These are phyloP conservation scores for Antarctomyces pellizariae DNA, from an alignment of 495 filamentous ascomycete species.

Conservation along the genomic window DNA sequence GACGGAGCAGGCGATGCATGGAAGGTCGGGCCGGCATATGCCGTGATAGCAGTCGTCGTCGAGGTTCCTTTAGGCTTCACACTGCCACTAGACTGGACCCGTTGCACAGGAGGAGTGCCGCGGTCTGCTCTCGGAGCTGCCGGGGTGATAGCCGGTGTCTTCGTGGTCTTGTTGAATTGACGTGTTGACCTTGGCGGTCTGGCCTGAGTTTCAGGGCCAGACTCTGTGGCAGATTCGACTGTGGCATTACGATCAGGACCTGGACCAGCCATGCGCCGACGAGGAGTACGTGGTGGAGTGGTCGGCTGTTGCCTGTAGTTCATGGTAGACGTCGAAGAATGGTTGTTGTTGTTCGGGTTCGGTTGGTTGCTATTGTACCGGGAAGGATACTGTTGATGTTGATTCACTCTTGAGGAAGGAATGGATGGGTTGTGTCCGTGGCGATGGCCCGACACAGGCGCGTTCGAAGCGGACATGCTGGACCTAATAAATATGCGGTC, in stretches of 20 bases:
- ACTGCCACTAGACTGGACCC: slow-evolving; percentile 12
- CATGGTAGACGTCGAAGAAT: no score
- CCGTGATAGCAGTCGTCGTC: slow-evolving; percentile 25
- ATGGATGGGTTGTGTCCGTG: no score
- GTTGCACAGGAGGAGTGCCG: slow-evolving; percentile 18
- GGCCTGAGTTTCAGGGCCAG: neutral
- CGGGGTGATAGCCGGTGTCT: slow-evolving; percentile 2
- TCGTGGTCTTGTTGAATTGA: no score
- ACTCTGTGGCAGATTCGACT: slow-evolving; percentile 3
- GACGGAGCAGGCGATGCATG: slow-evolving; percentile 87
- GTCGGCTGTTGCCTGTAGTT: slow-evolving; percentile 7
- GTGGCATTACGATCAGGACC: no score
- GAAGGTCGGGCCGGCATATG: slow-evolving; percentile 88
- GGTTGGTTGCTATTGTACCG: no score
- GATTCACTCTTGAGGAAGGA: no score
- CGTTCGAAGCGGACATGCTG: no score
- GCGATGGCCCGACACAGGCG: no score
- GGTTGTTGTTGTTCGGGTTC: no score
- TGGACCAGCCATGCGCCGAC: no score
- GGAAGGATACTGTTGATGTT: no score
- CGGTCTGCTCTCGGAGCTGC: slow-evolving; percentile 14
- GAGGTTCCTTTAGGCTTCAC: slow-evolving; percentile 8
- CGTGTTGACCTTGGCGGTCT: neutral
- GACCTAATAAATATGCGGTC: no score
- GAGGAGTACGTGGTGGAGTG: slow-evolving; percentile 11